Evolutionary conservation across 495 filamentous ascomycete species (phyloP).

Genomic region (Glonium stellatum): DNA sequence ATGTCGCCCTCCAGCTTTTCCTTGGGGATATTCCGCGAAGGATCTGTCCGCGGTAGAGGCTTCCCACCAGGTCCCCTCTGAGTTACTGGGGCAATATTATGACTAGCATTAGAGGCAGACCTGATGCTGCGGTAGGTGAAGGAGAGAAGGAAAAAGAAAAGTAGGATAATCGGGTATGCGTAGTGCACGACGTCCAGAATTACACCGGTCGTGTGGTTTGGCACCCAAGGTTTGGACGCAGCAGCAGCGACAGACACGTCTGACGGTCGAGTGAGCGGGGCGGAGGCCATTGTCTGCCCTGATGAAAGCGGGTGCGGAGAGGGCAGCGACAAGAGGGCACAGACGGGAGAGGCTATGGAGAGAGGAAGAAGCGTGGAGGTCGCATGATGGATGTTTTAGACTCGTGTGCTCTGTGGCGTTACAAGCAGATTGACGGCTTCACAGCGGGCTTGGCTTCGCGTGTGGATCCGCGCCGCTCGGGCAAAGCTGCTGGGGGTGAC

Average conservation of each 20-base stretch:
- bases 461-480: neutral
- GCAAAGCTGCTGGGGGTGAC: neutral
- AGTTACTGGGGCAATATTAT: conserved; percentile 35
- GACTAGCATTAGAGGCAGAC: conserved; percentile 37
- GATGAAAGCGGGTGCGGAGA: neutral
- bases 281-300: neutral
- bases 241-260: neutral
- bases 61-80: conserved; percentile 68
- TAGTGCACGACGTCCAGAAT: conserved; percentile 50
- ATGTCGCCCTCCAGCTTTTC: conserved; percentile 46
- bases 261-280: neutral
- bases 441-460: neutral
- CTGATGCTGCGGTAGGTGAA: conserved; percentile 58
- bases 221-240: neutral
- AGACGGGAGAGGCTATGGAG: neutral
- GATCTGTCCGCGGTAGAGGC: conserved; percentile 55
- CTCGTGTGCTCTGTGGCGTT: neutral
- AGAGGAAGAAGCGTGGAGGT: neutral
- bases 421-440: neutral
- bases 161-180: conserved; percentile 58
- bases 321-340: neutral
- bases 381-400: conserved; percentile 6
- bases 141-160: conserved; percentile 59
- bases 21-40: conserved; percentile 41
- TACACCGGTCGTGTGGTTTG: conserved; percentile 15